Evolutionary conservation across 805 yeast genomes (phyloP), one percentile per base, ranked within the genome.

Genomic region (Limtongia smithiae): DNA sequence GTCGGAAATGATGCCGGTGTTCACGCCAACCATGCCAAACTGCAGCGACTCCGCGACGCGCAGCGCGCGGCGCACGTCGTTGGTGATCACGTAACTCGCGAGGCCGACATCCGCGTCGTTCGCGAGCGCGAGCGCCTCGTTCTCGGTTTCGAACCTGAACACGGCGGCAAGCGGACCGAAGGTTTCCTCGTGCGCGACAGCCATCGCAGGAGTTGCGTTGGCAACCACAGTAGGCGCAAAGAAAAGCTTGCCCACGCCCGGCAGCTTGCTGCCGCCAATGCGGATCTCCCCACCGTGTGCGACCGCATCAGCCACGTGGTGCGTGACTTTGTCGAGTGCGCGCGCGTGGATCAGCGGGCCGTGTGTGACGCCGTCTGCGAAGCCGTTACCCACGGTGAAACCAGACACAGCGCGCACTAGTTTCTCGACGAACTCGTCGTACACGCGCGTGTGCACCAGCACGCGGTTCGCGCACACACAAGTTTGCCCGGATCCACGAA

Each of bases 141-240:
- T 82, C 41, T 78, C 84, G n/a, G 80, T 65, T 35, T 66, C 64
- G 62, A 85, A 85, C 61, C 76, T 77, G 63, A 83, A 76, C 44
- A 86, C 66, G 1, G 88, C 85, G 17, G 85, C 85, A 15, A 85
- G 71, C 2, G 94, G 94, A 2, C 93, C 94, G 65, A 85, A 85
- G 2, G 90, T 84, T 65, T 85, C 94, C 59, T 84, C 89, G n/a
- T 65, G 57, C 58, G 76, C 72, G 30, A 85, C 77, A 36, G 65
- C 55, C 79, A 85, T 84, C 18, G 71, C 72, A 2, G 69, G 64
- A 41, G 80, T 77, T 40, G 80, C 84, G 51, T 78, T 76, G n/a
- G 77, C 72, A 44, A 85, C 64, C 12, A 85, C 73, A 0, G 94
- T 85, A 48, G 85, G 80, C 24, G 79, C 81, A 62, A 75, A 85